Conservation (phyloP, 352 stramenopile genomes). For the Globisporangium cederbergense region DNA sequence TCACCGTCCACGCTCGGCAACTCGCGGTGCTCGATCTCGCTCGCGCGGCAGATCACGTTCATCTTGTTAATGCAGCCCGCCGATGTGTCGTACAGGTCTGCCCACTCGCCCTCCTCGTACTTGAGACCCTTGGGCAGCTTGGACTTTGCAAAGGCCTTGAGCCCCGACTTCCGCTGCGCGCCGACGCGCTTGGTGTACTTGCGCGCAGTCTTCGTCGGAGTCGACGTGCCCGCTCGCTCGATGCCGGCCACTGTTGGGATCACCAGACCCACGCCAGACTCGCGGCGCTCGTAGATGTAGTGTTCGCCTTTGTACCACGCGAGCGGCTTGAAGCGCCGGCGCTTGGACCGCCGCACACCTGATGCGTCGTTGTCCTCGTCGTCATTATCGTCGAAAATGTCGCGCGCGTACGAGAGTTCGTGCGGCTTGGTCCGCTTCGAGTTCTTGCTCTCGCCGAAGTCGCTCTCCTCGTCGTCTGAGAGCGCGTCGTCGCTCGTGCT, state of each 20-base stretch:
- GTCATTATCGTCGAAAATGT: constrained; percentile 49
- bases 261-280: constrained; percentile 76
- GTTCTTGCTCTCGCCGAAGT: constrained; percentile 29
- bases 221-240: constrained; percentile 57
- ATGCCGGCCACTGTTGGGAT: constrained; percentile 76
- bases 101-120: constrained; percentile 70
- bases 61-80: constrained; percentile 64
- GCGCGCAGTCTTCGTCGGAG: constrained; percentile 44
- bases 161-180: constrained; percentile 22
- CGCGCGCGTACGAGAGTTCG: constrained; percentile 35
- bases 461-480: constrained; percentile 45
- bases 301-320: constrained; percentile 88
- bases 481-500: constrained; percentile 38
- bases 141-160: constrained; percentile 35
- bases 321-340: constrained; percentile 78
- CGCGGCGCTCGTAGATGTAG: constrained; percentile 80
- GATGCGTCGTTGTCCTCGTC: constrained; percentile 31
- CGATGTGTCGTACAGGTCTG: constrained; percentile 60
- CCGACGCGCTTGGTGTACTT: constrained; percentile 24
- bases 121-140: constrained; percentile 48
- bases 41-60: constrained; percentile 75
- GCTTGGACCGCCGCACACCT: constrained; percentile 70
- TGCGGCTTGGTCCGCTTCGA: constrained; percentile 18
- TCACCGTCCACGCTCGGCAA: constrained; percentile 50
- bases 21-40: constrained; percentile 71